Evolutionary conservation across 352 stramenopile species (phyloP), one percentile per base, ranked within the genome.

Genomic region (Phytophthora foliorum): DNA sequence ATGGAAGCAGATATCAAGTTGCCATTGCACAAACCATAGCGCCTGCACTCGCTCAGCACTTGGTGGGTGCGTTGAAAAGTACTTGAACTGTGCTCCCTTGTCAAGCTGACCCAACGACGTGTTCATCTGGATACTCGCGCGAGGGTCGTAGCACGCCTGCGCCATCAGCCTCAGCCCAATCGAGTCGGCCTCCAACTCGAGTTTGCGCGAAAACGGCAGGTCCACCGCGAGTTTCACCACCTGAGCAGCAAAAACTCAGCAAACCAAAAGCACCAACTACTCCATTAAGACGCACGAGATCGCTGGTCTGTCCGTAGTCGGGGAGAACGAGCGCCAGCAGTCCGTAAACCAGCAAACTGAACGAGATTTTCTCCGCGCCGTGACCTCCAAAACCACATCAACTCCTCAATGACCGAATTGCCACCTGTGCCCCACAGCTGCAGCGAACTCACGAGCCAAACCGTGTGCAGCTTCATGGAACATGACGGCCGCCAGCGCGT

Each of bases 391-490:
- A 27, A 72, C 45, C 13, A 17, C 8, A 49, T 49, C 8, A 51
- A n/a, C n/a, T n/a, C 17, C 39, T 6, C n/a, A 41, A 29, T 31
- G 25, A 60, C 6, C 34, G 3, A 34, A 17, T 8, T 48, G 3
- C 39, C 48, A 61, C 11, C n/a, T 45, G 54, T 16, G 29, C 46
- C 6, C 29, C 13, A 22, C 63, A 14, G 5, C 9, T 22, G 1
- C 13, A n/a, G n/a, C n/a, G n/a, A 7, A 79, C 81, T 25, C 63
- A 93, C 85, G 80, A 6, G 85, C 85, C 9, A 93, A 29, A 17
- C 81, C 85, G 49, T 93, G 85, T 1, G 82, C 85, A 9, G 84
- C 84, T 67, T 93, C 85, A 50, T 93, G 85, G 62, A 90, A 90
- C 64, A 93, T 75, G 13, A 93, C 85, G 0, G 85, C 81, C 0